Conservation (phyloP, 805 yeast genomes). For the Nakazawaea pomicola region DNA sequence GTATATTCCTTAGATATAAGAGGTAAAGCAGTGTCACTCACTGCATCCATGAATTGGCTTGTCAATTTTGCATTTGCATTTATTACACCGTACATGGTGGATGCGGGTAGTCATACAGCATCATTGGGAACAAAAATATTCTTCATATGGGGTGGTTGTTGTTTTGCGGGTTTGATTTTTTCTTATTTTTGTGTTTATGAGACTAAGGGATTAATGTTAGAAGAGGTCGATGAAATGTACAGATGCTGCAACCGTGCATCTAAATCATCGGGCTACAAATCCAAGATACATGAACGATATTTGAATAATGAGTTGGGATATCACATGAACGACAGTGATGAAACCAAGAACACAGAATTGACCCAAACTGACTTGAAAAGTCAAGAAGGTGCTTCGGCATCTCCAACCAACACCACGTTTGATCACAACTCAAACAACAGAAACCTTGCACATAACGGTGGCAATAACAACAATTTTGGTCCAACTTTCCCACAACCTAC, state of each 20-base stretch:
- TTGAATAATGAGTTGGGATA: slow-evolving; percentile 30
- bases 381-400: slow-evolving; percentile 5
- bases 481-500: background rate
- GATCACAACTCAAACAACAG: background rate
- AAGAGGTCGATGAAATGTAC: slow-evolving; percentile 76
- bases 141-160: slow-evolving; percentile 76
- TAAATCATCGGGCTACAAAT: slow-evolving; percentile 39
- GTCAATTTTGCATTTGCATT: slow-evolving; percentile 73
- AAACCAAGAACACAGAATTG: background rate
- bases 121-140: slow-evolving; percentile 68
- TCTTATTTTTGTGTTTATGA: slow-evolving; percentile 70
- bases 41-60: slow-evolving; percentile 78
- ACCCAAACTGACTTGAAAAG: background rate
- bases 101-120: slow-evolving; percentile 62
- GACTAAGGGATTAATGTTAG: slow-evolving; percentile 74
- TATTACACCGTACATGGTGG: slow-evolving; percentile 70
- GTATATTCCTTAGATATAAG: slow-evolving; percentile 68
- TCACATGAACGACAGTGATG: slow-evolving; percentile 26
- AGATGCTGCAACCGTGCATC: slow-evolving; percentile 52
- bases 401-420: slow-evolving; percentile 3
- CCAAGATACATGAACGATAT: slow-evolving; percentile 14
- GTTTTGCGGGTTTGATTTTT: slow-evolving; percentile 51
- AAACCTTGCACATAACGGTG: background rate
- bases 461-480: background rate
- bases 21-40: slow-evolving; percentile 70